A percentile compares a stretch with the other conserved stretches of the same genome.
Conservation (phyloP, 202 grass and related monocot species). For the Cymbopogon flexuosus region DNA sequence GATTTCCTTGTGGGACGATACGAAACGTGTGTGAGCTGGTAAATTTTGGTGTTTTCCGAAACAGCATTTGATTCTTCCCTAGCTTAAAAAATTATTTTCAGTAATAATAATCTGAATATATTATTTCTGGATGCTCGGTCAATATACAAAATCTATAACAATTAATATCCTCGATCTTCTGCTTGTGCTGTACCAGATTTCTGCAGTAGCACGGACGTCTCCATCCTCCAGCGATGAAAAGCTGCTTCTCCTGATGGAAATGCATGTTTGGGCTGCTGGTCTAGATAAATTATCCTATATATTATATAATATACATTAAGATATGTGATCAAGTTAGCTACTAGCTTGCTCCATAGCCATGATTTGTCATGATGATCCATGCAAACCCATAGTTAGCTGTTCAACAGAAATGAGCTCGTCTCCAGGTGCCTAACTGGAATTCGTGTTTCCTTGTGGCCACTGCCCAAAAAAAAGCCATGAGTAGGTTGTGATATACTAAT, state of each 20-base stretch:
- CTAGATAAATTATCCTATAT: not conserved
- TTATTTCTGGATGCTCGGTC: no score
- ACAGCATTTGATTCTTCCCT: not conserved
- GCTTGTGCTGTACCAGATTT: not conserved
- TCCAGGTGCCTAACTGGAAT: conserved; percentile 20
- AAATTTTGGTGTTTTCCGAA: not conserved
- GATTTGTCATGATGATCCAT: conserved; percentile 32
- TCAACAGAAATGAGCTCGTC: not conserved
- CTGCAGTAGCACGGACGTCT: conserved; percentile 1
- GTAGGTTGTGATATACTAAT: not conserved
- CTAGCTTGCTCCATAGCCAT: not conserved
- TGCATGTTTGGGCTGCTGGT: not conserved
- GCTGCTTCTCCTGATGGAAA: not conserved
- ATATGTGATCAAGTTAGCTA: not conserved
- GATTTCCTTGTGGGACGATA: not conserved
- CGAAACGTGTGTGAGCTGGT: not conserved
- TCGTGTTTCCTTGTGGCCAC: conserved; percentile 23
- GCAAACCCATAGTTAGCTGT: conserved; percentile 9
- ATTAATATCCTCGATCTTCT: not conserved
- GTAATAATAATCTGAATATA: not conserved
- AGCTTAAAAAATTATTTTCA: not conserved
- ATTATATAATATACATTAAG: not conserved
- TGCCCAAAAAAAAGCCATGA: not conserved
- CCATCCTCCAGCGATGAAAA: not conserved
- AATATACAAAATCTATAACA: not conserved